Evolutionary conservation across 108 stramenopile species (phyloP).

Genomic region (Parietichytrium sp.): DNA sequence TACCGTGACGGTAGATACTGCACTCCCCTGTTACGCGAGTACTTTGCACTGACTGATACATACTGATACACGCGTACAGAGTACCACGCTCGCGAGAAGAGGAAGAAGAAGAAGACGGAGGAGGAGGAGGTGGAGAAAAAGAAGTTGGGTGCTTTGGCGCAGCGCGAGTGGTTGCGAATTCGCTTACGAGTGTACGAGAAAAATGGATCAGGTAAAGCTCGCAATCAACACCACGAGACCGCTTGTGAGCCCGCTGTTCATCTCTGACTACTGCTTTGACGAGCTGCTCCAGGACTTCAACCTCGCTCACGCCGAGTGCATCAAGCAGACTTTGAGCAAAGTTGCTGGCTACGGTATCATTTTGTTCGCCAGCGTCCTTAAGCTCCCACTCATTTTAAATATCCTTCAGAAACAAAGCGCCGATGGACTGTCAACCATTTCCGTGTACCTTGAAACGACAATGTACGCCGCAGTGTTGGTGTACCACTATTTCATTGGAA

Average conservation of each 20-base stretch:
- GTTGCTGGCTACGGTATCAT: slow-evolving; percentile 10
- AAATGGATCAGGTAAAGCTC: not conserved
- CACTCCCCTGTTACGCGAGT: no score
- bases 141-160: no score
- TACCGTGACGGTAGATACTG: no score
- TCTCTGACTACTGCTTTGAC: slow-evolving; percentile 11
- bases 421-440: slow-evolving; percentile 5
- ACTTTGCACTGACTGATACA: no score
- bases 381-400: slow-evolving; percentile 7
- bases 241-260: slow-evolving; percentile 6
- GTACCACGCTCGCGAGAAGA: no score
- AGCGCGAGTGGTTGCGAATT: no score
- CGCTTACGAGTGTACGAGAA: no score
- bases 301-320: not conserved
- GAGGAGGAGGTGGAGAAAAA: no score
- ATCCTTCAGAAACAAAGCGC: not conserved
- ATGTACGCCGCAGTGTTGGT: not conserved
- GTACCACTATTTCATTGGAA: not conserved
- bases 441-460: slow-evolving; percentile 20
- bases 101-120: no score
- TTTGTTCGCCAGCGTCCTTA: not conserved
- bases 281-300: not conserved
- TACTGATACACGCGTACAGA: no score
- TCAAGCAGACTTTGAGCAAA: slow-evolving; percentile 17
- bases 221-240: not conserved